Percentiles rank a stretch among this genome's conserved stretches.
Conservation (phyloP, 108 stramenopile species). For the Ochromonas danica region DNA sequence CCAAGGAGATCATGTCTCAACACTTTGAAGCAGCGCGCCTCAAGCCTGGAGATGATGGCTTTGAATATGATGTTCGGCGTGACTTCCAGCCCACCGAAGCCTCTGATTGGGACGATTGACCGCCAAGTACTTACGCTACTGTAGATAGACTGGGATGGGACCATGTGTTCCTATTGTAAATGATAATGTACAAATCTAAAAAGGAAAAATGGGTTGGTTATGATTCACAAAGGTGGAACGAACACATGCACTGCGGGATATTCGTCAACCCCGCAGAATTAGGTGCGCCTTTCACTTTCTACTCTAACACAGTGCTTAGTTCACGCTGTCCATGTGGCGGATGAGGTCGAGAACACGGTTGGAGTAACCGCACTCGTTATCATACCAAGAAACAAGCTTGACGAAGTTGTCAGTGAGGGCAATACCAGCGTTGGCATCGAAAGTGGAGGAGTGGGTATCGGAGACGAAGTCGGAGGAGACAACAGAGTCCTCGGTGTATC, state of each 20-base stretch:
- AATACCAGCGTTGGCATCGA: constrained; percentile 59
- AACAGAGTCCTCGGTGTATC: constrained; percentile 50
- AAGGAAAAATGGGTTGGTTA: too few relatives aligned
- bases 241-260: too few relatives aligned
- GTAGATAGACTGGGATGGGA: too few relatives aligned
- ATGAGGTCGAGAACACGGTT: constrained; percentile 54
- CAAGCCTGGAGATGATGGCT: constrained; percentile 53
- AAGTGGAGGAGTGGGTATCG: constrained; percentile 55
- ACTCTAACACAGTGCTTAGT: too few relatives aligned
- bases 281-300: too few relatives aligned
- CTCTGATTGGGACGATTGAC: constrained; percentile 59
- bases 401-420: constrained; percentile 56
- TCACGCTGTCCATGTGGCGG: constrained; percentile 40
- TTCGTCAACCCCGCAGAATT: too few relatives aligned
- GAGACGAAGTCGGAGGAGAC: constrained; percentile 55
- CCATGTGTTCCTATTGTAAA: too few relatives aligned
- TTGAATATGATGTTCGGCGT: constrained; percentile 52
- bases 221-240: too few relatives aligned
- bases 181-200: too few relatives aligned
- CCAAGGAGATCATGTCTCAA: constrained; percentile 55
- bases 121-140: too few relatives aligned
- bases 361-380: constrained; percentile 59
- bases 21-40: constrained; percentile 44
- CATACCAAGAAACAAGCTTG: constrained; percentile 58
- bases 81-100: constrained; percentile 59